Base-by-base conservation (phyloP, 768 basidiomycete genomes). In the Phaffia australis region DNA sequence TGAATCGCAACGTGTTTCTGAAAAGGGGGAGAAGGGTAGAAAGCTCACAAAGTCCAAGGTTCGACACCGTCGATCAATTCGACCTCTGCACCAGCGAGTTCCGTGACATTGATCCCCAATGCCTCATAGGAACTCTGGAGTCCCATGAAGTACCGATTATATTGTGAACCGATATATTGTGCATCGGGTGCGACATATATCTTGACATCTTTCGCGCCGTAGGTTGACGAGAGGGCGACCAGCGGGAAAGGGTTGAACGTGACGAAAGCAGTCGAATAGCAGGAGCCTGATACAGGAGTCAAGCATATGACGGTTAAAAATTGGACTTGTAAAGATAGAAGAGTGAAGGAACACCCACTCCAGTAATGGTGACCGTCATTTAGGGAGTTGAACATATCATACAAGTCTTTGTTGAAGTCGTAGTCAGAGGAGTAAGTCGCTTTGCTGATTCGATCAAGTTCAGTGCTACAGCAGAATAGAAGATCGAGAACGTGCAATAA, bases 361-460 rank as follows among this genome's bases (percentile, higher is more conserved):
- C 46, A 57, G 23, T 46, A 47, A 7, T 57, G 47, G 29, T 64
- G 63, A 6, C 63, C 63, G 27, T 64, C 63, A 27, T 64, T 57
- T 19, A 64, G 46, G 16, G 9, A 18, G 42, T 57, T 46, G 46
- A 64, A 18, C 4, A 49, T 49, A 29, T 46, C 30, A 1, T 23
- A 30, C 19, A 64, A 46, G 19, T 64, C 63, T 46, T 25, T 29
- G 21, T 54, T 19, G 56, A 64, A 64, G 15, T 47, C 63, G 63
- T 49, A 64, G 42, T 64, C 63, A 15, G 14, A 29, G 2, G 6
- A 46, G 56, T 64, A 64, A 1, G 42, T n/a, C 9, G 16, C 5
- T 11, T 18, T 56, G 3, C 25, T 6, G 18, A 64, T 64, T 11
- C 63, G 32, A 18, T n/a, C 3, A 21, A 64, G 21, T 48, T 64